Evolutionary conservation across 176 grass and related monocot species (phyloP), one percentile per base, ranked within the genome.

Genomic region (Aegilops speltoides): DNA sequence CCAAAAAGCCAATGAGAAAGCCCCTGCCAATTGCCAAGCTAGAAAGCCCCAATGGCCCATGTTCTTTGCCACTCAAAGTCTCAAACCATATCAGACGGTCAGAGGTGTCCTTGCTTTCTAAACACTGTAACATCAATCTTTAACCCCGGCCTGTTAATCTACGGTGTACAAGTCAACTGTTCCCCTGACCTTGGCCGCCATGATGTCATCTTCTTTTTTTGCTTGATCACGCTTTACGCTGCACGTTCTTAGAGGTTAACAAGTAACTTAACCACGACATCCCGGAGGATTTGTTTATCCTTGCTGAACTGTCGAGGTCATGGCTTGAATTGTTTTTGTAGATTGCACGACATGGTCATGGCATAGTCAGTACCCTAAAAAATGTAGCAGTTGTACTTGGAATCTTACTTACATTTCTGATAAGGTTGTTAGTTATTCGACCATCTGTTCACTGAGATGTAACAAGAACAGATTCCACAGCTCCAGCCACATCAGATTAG

Each of bases 191-290:
- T 69, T 40, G 86, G 69, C 80, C 62, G 82, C 37, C 86, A 78
- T 91, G 90, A 91, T 91, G 86, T 82, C 90, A 88, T 88, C 82
- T 78, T 76, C 31, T 33, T 77, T 81, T 81, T 82, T 74, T 56
- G 7, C 38, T 64, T 87, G 80, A 82, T 64, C 81, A 68, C 36
- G 67, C 71, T 85, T 76, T 82, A 78, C 71, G 25, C 31, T 14
- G 38, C 82, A 85, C 56, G n/a, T 76, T 57, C 12, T 70, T 54
- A 17, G 52, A 56, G 52, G 50, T 54, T 77, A 68, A 69, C 70
- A n/a, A 43, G 89, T 40, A 69, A 34, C 11, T 69, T 77, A 82
- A n/a, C 70, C 26, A 72, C 22, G 78, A 69, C 34, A 68, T 38
- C 62, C 67, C n/a, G 29, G 2, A 5, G 9, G 25, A 22, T 19